These are phyloP conservation scores for Termitomyces sp. DNA, from an alignment of 768 basidiomycete genomes.

Conservation along the genomic window DNA sequence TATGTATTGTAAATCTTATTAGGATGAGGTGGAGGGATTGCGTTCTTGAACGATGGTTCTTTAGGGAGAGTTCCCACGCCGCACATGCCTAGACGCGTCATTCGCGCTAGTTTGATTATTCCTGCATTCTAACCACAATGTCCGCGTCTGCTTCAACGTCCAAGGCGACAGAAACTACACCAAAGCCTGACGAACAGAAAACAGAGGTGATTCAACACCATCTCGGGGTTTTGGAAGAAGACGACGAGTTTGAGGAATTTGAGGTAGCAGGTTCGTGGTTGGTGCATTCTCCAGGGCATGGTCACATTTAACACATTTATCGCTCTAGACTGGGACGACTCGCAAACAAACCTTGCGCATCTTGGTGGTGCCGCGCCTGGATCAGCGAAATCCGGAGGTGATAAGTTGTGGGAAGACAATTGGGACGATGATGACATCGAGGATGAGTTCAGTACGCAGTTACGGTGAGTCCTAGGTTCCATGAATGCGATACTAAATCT, in stretches of 20 bases:
- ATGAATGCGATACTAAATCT: not conserved
- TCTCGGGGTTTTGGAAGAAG: conserved; percentile 90
- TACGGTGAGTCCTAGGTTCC: conserved; percentile 60
- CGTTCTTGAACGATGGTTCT: too few species aligned
- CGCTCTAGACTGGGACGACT: conserved; percentile 79
- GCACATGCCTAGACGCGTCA: conserved; percentile 16
- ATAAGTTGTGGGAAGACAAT: conserved; percentile 98
- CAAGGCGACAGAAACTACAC: conserved; percentile 33
- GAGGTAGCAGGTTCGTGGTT: conserved; percentile 62
- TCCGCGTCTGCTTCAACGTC: conserved; percentile 42
- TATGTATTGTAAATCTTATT: not conserved
- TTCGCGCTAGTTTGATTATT: not conserved
- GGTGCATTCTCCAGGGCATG: not conserved
- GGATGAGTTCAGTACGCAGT: conserved; percentile 92
- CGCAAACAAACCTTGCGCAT: conserved; percentile 77
- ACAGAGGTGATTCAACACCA: conserved; percentile 54
- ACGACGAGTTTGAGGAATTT: conserved; percentile 97
- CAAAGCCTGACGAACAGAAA: conserved; percentile 36
- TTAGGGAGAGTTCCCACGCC: too few species aligned
- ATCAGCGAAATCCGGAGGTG: conserved; percentile 71
- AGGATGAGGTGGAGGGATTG: too few species aligned
- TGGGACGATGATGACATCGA: conserved; percentile 99
- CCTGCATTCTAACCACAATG: conserved; percentile 20
- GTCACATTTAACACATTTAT: not conserved
- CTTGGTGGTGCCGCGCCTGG: conserved; percentile 69